phyloP scores from a whole-genome alignment of 2,329 filamentous ascomycete species.

The Sporothrix protearum region DNA sequence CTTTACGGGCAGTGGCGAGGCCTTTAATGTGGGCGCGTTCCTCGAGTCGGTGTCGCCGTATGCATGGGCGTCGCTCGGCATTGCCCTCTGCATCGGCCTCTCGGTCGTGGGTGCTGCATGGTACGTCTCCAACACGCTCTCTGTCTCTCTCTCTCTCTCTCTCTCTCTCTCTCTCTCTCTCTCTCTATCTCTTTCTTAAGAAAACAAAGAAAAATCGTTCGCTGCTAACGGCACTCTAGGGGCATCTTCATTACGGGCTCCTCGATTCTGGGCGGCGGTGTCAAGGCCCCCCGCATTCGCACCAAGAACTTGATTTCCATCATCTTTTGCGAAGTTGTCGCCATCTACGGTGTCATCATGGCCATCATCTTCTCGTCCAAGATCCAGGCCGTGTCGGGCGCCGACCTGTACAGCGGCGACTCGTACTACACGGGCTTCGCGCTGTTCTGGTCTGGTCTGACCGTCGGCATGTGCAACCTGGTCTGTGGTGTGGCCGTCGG shows the following conservation, averaged over 20 bases:
- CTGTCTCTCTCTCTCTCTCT: neutral
- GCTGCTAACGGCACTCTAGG: conserved; percentile 52
- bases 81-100: conserved; percentile 89
- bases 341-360: conserved; percentile 99
- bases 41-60: conserved; percentile 92
- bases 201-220: no score
- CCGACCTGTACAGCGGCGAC: conserved; percentile 65
- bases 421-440: conserved; percentile 95
- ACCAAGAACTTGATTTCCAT: conserved; percentile 99
- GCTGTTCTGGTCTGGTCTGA: conserved; percentile 92
- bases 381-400: conserved; percentile 62
- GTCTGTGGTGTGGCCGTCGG: conserved; percentile 95
- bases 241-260: conserved; percentile 98
- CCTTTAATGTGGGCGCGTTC: conserved; percentile 95
- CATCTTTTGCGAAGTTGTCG: conserved; percentile 99
- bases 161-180: neutral
- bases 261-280: conserved; percentile 93
- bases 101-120: conserved; percentile 97
- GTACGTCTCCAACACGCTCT: conserved; percentile 62
- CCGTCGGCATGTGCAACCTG: conserved; percentile 92
- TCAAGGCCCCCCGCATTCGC: conserved; percentile 93
- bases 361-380: conserved; percentile 96
- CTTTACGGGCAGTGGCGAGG: conserved; percentile 92
- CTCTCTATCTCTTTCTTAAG: neutral
- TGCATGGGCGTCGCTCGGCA: conserved; percentile 86